These are phyloP conservation scores for Zymoseptoria pseudotritici DNA, from an alignment of 2,329 filamentous ascomycete genomes.

Conservation along the genomic window DNA sequence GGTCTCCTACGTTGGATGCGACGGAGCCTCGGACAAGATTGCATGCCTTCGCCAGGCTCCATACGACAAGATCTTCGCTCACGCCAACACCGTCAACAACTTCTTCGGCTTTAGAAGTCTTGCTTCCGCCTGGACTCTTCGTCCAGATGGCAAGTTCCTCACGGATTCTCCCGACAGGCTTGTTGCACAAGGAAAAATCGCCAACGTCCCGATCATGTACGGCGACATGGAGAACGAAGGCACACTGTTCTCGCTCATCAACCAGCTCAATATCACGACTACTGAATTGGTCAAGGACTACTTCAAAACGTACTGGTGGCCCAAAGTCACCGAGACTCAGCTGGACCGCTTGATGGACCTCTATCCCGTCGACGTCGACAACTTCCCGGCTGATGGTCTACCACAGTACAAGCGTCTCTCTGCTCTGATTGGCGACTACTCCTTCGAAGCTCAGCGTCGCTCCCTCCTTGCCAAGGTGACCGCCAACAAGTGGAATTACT, in stretches of 20 bases:
- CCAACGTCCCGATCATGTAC: conserved; percentile 8
- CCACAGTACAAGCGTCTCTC: conserved; percentile 13
- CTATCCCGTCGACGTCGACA: conserved; percentile 8
- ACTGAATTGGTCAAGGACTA: conserved; percentile 12
- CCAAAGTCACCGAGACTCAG: conserved; percentile 8
- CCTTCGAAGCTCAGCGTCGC: conserved; percentile 11
- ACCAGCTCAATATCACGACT: conserved; percentile 12
- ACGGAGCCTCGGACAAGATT: conserved; percentile 45
- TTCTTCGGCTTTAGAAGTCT: conserved; percentile 10
- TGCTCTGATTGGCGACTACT: conserved; percentile 12
- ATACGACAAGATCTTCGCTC: conserved; percentile 7
- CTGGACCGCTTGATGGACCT: conserved; percentile 8
- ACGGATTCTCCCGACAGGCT: conserved; percentile 9
- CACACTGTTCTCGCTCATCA: conserved; percentile 10
- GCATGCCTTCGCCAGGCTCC: conserved; percentile 51
- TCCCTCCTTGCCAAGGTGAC: conserved; percentile 2
- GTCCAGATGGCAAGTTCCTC: conserved; percentile 12
- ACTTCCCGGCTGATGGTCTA: neutral
- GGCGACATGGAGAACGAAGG: conserved; percentile 13
- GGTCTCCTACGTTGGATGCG: conserved; percentile 36
- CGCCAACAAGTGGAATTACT: conserved; percentile 7
- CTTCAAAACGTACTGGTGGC: conserved; percentile 13
- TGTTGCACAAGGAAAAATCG: conserved; percentile 7
- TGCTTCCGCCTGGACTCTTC: conserved; percentile 9
- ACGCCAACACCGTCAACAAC: conserved; percentile 8